Conservation (phyloP, 805 yeast genomes). For the Candida ipomoeae region DNA sequence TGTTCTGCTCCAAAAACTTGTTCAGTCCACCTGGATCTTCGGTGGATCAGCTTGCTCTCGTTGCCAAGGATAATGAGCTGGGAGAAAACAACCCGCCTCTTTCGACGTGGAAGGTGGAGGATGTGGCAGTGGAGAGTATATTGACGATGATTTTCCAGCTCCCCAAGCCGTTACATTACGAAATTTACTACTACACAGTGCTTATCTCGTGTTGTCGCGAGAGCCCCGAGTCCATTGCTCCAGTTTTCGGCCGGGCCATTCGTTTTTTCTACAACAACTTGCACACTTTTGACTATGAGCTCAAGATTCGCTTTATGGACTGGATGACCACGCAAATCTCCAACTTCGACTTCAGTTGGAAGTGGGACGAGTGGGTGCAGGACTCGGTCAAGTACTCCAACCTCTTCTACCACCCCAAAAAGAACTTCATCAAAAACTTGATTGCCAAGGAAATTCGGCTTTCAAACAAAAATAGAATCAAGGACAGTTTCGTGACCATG, state of each 20-base stretch:
- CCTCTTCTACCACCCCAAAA: slow-evolving; percentile 63
- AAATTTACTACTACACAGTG: slow-evolving; percentile 77
- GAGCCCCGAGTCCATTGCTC: slow-evolving; percentile 74
- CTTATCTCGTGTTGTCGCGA: slow-evolving; percentile 82
- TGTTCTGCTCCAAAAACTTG: slow-evolving; percentile 59
- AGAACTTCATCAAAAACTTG: slow-evolving; percentile 69
- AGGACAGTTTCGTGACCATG: slow-evolving; percentile 53
- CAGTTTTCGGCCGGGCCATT: slow-evolving; percentile 86
- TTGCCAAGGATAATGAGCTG: slow-evolving; percentile 36
- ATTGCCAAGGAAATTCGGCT: slow-evolving; percentile 81
- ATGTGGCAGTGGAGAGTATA: slow-evolving; percentile 78
- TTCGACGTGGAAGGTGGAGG: slow-evolving; percentile 90
- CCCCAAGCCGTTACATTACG: slow-evolving; percentile 62
- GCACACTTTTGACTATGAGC: slow-evolving; percentile 65
- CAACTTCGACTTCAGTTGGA: slow-evolving; percentile 94
- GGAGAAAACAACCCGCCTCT: slow-evolving; percentile 40
- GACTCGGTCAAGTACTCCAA: slow-evolving; percentile 47
- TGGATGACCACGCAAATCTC: slow-evolving; percentile 94
- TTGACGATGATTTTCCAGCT: slow-evolving; percentile 72
- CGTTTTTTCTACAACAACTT: slow-evolving; percentile 72
- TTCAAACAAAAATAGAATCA: slow-evolving; percentile 68
- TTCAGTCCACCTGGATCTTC: slow-evolving; percentile 64
- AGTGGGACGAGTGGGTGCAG: slow-evolving; percentile 90
- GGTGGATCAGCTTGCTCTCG: slow-evolving; percentile 57
- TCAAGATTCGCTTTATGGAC: slow-evolving; percentile 66